These are phyloP conservation scores for Suhomyces faveliae DNA, from an alignment of 805 yeast species.

Conservation along the genomic window DNA sequence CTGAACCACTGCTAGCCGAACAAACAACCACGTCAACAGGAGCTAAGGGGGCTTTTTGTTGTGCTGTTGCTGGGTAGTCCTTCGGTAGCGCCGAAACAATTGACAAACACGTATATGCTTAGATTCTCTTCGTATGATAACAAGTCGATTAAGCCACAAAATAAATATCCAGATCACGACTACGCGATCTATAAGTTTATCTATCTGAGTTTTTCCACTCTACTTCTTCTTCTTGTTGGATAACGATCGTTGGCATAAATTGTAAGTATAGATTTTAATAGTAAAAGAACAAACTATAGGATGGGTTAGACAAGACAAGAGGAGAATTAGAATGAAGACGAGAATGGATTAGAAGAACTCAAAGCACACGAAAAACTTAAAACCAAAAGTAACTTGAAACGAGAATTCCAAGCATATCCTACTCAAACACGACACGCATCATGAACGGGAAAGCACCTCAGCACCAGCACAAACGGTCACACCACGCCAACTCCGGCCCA, in stretches of 20 bases:
- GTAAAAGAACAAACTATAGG: neutral
- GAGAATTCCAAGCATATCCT: too few species aligned
- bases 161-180: neutral
- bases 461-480: too few species aligned
- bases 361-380: too few species aligned
- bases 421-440: too few species aligned
- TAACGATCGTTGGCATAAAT: neutral
- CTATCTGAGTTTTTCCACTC: neutral
- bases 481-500: too few species aligned
- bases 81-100: neutral
- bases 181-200: neutral
- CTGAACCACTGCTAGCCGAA: neutral
- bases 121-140: neutral
- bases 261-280: neutral
- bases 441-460: neutral
- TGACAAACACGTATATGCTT: neutral
- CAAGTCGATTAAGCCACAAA: neutral
- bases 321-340: neutral
- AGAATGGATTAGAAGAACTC: too few species aligned
- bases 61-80: neutral
- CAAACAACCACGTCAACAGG: slow-evolving; percentile 1
- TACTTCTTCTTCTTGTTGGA: neutral
- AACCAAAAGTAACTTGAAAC: too few species aligned
- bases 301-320: neutral
- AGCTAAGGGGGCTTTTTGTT: neutral